Percentiles rank a stretch among this genome's conserved stretches.
Evolutionary conservation across 345 rosid genomes (phyloP).

Genomic region (Chamaenerion angustifolium): DNA sequence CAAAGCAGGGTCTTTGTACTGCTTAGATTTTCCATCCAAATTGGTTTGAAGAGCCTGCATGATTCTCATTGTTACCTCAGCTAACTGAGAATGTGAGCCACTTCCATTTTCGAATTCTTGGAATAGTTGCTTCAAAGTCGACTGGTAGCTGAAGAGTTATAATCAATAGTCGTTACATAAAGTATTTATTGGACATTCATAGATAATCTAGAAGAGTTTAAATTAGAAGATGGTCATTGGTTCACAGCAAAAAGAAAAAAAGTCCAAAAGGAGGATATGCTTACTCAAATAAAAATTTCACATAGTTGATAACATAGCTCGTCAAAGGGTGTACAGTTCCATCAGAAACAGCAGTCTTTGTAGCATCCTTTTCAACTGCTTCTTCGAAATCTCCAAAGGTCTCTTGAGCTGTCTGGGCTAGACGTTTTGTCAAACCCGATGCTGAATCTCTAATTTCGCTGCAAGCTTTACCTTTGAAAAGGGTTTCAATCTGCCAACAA

Average conservation of each 20-base stretch:
- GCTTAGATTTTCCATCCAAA: conserved; percentile 91
- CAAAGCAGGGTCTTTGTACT: conserved; percentile 81
- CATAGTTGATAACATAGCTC: conserved; percentile 94
- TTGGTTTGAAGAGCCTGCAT: conserved; percentile 99
- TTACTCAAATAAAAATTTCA: conserved; percentile 96
- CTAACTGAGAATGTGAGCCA: conserved; percentile 57
- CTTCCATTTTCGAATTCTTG: conserved; percentile 70
- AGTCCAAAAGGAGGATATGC: conserved; percentile 9
- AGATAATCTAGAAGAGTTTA: too few relatives aligned
- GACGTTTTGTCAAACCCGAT: conserved; percentile 67
- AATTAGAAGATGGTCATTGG: neutral
- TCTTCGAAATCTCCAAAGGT: conserved; percentile 98
- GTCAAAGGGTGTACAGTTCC: conserved; percentile 98
- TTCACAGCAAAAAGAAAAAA: neutral
- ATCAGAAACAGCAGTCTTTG: conserved; percentile 79
- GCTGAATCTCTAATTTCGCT: conserved; percentile 78
- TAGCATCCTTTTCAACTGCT: conserved; percentile 96
- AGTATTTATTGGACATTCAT: too few relatives aligned
- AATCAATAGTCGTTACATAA: neutral
- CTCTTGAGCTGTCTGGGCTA: conserved; percentile 88
- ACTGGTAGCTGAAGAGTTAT: conserved; percentile 61
- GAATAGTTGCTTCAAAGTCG: conserved; percentile 93
- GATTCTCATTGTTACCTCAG: conserved; percentile 78
- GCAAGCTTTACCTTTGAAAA: conserved; percentile 85
- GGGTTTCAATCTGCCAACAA: conserved; percentile 49